These are phyloP conservation scores for Thymus mandschuricus DNA, from an alignment of 257 asterid species.

Conservation along the genomic window DNA sequence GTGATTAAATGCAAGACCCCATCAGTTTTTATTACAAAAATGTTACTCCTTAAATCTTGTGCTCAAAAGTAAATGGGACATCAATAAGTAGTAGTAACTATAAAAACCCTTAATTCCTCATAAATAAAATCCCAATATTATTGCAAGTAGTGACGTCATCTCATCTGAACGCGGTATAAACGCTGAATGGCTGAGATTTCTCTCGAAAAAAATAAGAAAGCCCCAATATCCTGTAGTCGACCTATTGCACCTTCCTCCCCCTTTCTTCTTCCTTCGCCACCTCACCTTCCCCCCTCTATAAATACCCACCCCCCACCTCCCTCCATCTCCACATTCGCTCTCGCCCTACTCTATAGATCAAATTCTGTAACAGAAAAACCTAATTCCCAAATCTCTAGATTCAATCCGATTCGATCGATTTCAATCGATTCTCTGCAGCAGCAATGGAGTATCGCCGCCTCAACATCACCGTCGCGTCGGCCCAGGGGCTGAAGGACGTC, in stretches of 20 bases:
- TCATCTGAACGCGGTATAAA: conserved; percentile 5
- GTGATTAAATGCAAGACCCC: too few species aligned
- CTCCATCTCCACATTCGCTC: background rate
- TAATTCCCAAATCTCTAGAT: background rate
- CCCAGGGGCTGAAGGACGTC: conserved; percentile 54
- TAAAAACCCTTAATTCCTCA: too few species aligned
- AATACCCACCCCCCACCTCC: background rate
- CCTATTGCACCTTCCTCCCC: conserved; percentile 1
- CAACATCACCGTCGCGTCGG: conserved; percentile 49
- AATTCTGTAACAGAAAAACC: background rate
- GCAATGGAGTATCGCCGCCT: conserved; percentile 58
- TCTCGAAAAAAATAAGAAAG: background rate
- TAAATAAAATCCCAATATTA: background rate
- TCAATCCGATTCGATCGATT: background rate
- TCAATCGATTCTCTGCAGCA: background rate
- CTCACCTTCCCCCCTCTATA: background rate
- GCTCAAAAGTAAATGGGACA: too few species aligned
- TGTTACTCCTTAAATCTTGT: too few species aligned
- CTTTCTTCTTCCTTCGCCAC: background rate
- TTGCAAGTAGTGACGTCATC: background rate
- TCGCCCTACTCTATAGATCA: background rate
- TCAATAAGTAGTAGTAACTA: too few species aligned
- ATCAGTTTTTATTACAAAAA: too few species aligned
- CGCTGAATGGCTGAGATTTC: conserved; percentile 5
- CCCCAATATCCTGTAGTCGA: background rate